Percentiles rank a stretch among this genome's conserved stretches.
Conservation (phyloP, 371 early-diverging fungal genomes). For the Circinella minor region DNA sequence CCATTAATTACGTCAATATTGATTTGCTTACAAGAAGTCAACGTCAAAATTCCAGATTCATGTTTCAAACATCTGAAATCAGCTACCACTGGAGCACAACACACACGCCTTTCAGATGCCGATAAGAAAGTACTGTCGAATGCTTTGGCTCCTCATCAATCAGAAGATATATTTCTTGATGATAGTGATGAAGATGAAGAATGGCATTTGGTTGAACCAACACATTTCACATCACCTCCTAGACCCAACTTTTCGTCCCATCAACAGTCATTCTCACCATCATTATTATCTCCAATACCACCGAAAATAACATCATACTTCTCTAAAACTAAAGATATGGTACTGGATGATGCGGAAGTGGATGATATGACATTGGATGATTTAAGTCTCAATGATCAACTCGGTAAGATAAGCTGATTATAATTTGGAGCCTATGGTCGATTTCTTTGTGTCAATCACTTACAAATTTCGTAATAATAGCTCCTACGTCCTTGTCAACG, state of each 20-base stretch:
- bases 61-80: slow-evolving; percentile 41
- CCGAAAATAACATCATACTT: slow-evolving; percentile 26
- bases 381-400: neutral
- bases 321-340: neutral
- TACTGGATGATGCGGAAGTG: neutral
- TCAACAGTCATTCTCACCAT: too few relatives aligned
- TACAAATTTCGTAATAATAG: neutral
- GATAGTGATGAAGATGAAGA: slow-evolving; percentile 48
- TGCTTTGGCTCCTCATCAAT: slow-evolving; percentile 45
- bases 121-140: slow-evolving; percentile 38
- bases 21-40: slow-evolving; percentile 25
- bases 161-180: slow-evolving; percentile 44
- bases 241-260: neutral
- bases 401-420: too few relatives aligned
- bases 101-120: slow-evolving; percentile 26
- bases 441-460: too few relatives aligned
- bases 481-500: neutral
- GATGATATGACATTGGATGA: neutral
- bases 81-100: slow-evolving; percentile 41
- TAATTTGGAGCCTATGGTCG: too few relatives aligned
- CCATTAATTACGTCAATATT: slow-evolving; percentile 33
- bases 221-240: slow-evolving; percentile 5
- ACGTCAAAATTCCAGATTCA: slow-evolving; percentile 39
- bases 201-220: slow-evolving; percentile 34
- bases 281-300: neutral